A percentile compares a stretch with the other conserved stretches of the same genome.
Conservation (phyloP, 345 rosid species). For the Arabidopsis suecica region DNA sequence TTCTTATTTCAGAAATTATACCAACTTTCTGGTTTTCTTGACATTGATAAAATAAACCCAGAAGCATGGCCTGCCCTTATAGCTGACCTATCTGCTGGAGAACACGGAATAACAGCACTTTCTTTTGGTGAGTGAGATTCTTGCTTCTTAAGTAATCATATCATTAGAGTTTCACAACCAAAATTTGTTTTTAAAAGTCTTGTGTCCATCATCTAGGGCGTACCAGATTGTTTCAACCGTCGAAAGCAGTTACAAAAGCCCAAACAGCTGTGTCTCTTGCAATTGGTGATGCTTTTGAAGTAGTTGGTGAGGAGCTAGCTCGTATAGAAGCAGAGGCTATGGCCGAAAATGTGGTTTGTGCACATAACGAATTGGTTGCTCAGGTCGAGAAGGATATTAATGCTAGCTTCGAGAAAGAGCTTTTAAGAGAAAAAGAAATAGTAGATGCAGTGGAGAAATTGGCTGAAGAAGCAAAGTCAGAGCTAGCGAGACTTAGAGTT, state of each 20-base stretch:
- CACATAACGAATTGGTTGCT: constrained; percentile 76
- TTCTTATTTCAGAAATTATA: constrained; percentile 55
- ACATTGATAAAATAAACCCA: constrained; percentile 77
- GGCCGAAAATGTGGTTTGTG: constrained; percentile 87
- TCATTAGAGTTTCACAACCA: constrained; percentile 26
- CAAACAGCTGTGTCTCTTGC: constrained; percentile 96
- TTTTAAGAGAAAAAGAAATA: constrained; percentile 69
- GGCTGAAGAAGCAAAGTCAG: constrained; percentile 82
- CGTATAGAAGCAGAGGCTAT: constrained; percentile 91
- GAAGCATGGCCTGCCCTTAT: constrained; percentile 94
- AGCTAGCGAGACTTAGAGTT: constrained; percentile 66
- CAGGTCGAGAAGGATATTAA: constrained; percentile 84
- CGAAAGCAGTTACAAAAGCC: constrained; percentile 93
- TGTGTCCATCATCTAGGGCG: constrained; percentile 55
- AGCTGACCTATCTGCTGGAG: constrained; percentile 86
- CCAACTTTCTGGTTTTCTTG: constrained; percentile 82
- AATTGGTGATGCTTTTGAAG: constrained; percentile 77
- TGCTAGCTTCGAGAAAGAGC: constrained; percentile 77
- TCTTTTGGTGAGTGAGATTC: constrained; percentile 76
- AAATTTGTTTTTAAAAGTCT: neutral
- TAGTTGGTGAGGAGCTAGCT: constrained; percentile 84
- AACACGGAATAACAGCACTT: constrained; percentile 82
- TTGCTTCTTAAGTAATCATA: constrained; percentile 33
- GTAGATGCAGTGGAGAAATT: constrained; percentile 73
- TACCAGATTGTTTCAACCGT: constrained; percentile 89